phyloP scores from a whole-genome alignment of 1,284 basidiomycete species.

The Fomitopsis pinicola region DNA sequence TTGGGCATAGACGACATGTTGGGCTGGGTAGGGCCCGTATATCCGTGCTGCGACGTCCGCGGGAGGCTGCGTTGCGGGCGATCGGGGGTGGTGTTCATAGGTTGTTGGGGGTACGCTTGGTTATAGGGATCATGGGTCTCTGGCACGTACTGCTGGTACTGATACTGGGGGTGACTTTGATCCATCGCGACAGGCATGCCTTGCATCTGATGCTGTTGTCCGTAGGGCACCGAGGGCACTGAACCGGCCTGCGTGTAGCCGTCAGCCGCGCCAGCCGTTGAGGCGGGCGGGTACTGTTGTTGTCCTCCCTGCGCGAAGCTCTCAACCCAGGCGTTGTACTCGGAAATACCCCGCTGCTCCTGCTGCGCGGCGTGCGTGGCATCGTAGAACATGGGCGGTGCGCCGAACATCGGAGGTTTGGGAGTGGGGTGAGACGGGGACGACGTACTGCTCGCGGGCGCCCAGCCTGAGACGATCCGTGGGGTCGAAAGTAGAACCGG shows the following conservation, averaged over 20 bases:
- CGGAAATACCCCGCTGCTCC: constrained; percentile 7
- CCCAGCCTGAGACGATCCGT: neutral
- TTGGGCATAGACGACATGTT: neutral
- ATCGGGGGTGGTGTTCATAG: neutral
- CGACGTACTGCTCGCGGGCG: constrained; percentile 2
- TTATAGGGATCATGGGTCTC: constrained; percentile 8
- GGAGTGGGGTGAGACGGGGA: constrained; percentile 1
- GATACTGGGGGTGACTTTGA: constrained; percentile 17
- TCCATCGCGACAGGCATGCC: constrained; percentile 9
- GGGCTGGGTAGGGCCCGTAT: neutral
- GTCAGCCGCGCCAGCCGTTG: constrained; percentile 23
- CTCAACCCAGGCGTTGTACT: constrained; percentile 26
- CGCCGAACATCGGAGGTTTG: constrained; percentile 22
- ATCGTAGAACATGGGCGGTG: constrained; percentile 26
- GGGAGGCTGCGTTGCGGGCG: constrained; percentile 7
- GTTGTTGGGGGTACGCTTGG: constrained; percentile 7
- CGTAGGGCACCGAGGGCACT: neutral
- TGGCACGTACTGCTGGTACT: constrained; percentile 17
- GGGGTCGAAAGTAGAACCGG: neutral
- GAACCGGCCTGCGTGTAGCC: constrained; percentile 5
- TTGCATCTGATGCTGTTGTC: constrained; percentile 11
- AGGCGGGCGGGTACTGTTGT: constrained; percentile 21
- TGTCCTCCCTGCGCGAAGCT: constrained; percentile 6
- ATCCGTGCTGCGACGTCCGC: neutral
- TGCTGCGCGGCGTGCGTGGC: constrained; percentile 17